phyloP scores from a whole-genome alignment of 768 basidiomycete genomes.

The Inosperma sp. region DNA sequence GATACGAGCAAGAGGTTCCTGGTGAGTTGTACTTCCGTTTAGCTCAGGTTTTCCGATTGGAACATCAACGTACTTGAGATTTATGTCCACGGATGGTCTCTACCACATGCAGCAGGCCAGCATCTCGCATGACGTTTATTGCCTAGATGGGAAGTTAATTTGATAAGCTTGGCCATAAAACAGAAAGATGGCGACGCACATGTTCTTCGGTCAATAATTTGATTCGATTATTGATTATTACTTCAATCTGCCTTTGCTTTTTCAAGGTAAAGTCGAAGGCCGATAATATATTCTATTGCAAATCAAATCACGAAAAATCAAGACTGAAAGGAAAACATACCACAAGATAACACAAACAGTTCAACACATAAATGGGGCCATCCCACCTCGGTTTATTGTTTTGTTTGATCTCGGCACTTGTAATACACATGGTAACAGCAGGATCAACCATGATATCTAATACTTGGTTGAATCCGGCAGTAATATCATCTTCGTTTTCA shows the following conservation, averaged over 20 bases:
- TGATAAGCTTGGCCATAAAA: background rate
- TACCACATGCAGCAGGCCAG: constrained; percentile 47
- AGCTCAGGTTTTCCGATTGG: background rate
- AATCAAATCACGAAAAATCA: constrained; percentile 2
- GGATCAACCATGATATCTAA: constrained; percentile 85
- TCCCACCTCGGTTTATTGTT: constrained; percentile 66
- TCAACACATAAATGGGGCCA: constrained; percentile 74
- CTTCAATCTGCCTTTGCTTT: constrained; percentile 56
- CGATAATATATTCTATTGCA: constrained; percentile 54
- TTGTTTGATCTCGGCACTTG: constrained; percentile 62
- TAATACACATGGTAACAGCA: constrained; percentile 67
- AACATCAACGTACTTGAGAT: constrained; percentile 33
- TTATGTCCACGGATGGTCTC: constrained; percentile 39
- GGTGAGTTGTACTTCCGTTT: background rate
- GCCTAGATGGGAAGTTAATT: constrained; percentile 25
- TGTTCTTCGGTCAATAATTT: constrained; percentile 73
- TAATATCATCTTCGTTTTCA: constrained; percentile 40
- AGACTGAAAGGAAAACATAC: constrained; percentile 39
- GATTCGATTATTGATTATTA: constrained; percentile 58
- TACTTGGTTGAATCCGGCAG: constrained; percentile 58
- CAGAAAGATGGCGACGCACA: constrained; percentile 50
- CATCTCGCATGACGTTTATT: constrained; percentile 50
- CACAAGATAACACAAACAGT: constrained; percentile 79
- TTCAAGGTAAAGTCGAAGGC: constrained; percentile 62
- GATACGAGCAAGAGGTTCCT: constrained; percentile 72